A percentile compares a stretch with the other conserved stretches of the same genome.
These are phyloP conservation scores for Penicillium sp. DNA, from an alignment of 2,329 filamentous ascomycete genomes.

Conservation along the genomic window DNA sequence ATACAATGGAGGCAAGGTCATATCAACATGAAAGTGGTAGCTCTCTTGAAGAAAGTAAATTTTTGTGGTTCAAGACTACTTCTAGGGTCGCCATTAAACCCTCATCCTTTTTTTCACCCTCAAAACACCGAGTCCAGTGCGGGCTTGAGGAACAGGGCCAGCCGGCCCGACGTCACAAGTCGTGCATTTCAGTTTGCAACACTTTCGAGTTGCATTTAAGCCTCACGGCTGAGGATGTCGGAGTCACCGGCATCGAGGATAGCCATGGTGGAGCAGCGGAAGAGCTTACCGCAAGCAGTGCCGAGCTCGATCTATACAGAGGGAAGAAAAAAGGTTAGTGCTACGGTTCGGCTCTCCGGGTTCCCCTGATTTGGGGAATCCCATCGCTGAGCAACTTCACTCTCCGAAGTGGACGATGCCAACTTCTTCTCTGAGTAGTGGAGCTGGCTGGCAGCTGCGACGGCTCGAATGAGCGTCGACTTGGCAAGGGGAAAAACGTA, in stretches of 20 bases:
- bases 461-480: conserved; percentile 23
- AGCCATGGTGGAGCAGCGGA: conserved; percentile 96
- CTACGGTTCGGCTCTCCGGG: conserved; percentile 34
- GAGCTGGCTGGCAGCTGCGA: conserved; percentile 33
- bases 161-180: conserved; percentile 17
- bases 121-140: neutral
- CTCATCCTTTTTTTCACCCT: conserved; percentile 11
- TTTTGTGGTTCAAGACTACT: conserved; percentile 12
- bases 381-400: conserved; percentile 40
- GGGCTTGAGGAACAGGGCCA: conserved; percentile 9
- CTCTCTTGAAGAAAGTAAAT: neutral
- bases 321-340: conserved; percentile 26
- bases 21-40: neutral
- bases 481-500: conserved; percentile 64
- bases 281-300: conserved; percentile 98
- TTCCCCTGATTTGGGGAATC: conserved; percentile 25
- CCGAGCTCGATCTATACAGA: conserved; percentile 87
- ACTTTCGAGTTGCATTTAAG: conserved; percentile 18
- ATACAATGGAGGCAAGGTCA: neutral
- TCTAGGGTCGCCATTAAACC: conserved; percentile 8
- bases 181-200: conserved; percentile 18
- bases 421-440: conserved; percentile 37
- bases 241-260: conserved; percentile 98
- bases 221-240: conserved; percentile 73
- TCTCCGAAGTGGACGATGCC: conserved; percentile 34